phyloP scores from a whole-genome alignment of 2,329 filamentous ascomycete species.

The Leptographium radiaticola region DNA sequence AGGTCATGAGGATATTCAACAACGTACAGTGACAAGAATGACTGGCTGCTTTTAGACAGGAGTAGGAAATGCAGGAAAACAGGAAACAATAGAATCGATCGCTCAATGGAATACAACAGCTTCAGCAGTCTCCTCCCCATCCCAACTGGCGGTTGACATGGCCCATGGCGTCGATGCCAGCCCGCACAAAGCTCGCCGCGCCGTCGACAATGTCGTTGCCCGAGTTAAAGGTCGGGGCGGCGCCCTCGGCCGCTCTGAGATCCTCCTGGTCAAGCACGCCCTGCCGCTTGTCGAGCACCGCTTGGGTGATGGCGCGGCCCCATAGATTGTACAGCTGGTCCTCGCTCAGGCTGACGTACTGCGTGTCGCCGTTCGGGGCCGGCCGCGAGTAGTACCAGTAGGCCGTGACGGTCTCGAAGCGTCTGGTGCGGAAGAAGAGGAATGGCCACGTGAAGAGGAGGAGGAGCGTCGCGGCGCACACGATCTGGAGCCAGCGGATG shows the following conservation, averaged over 20 bases:
- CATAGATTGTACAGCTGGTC: conserved; percentile 51
- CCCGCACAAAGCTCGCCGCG: conserved; percentile 28
- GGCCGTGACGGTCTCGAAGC: conserved; percentile 49
- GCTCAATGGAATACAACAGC: background rate
- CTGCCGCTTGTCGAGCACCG: conserved; percentile 44
- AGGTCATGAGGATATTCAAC: conserved; percentile 53
- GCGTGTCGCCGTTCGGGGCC: conserved; percentile 21
- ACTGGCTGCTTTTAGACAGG: background rate
- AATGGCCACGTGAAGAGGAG: conserved; percentile 61
- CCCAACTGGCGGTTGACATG: conserved; percentile 40
- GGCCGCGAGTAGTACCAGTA: conserved; percentile 44
- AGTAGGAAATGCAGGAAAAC: background rate
- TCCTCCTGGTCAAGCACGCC: conserved; percentile 44
- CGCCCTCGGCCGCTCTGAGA: conserved; percentile 28
- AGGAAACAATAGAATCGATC: background rate
- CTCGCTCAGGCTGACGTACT: conserved; percentile 41
- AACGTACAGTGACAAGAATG: conserved; percentile 1
- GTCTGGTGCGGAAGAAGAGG: conserved; percentile 52
- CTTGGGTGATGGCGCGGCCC: conserved; percentile 43
- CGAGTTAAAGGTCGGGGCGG: conserved; percentile 21
- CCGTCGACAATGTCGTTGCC: conserved; percentile 26
- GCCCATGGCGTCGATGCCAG: conserved; percentile 37
- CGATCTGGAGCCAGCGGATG: conserved; percentile 46
- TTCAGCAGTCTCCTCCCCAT: conserved; percentile 28
- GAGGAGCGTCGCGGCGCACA: conserved; percentile 54